A percentile compares a stretch with the other conserved stretches of the same genome.
Conservation (phyloP, 2,329 filamentous ascomycete genomes). For the Trichoderma polysporum region DNA sequence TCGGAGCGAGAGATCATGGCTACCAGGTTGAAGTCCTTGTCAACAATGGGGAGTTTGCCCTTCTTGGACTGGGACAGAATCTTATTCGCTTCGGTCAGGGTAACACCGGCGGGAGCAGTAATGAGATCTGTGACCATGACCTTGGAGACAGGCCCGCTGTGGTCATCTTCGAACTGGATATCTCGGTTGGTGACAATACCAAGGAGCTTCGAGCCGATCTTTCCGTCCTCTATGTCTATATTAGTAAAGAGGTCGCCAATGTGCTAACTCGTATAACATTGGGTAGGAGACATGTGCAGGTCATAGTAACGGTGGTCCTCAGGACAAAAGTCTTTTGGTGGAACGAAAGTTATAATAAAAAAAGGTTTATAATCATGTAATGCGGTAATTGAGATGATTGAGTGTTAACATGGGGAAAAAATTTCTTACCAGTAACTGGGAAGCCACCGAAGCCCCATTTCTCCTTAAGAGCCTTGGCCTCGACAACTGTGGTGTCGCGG, state of each 20-base stretch:
- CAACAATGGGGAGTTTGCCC: conserved; percentile 93
- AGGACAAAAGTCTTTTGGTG: conserved; percentile 90
- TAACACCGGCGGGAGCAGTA: conserved; percentile 81
- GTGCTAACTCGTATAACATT: background rate
- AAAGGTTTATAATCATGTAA: conserved; percentile 76
- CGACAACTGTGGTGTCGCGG: conserved; percentile 81
- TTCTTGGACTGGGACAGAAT: conserved; percentile 96
- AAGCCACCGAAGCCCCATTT: conserved; percentile 99
- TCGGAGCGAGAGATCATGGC: conserved; percentile 94
- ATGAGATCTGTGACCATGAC: conserved; percentile 97
- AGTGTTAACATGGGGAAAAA: conserved; percentile 22
- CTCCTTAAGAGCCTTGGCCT: conserved; percentile 90
- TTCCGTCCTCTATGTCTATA: conserved; percentile 71
- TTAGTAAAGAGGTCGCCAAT: conserved; percentile 21
- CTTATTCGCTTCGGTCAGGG: conserved; percentile 83
- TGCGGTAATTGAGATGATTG: background rate
- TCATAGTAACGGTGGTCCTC: conserved; percentile 61
- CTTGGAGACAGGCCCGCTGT: conserved; percentile 69
- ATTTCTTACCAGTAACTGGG: conserved; percentile 88
- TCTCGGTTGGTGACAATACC: conserved; percentile 98
- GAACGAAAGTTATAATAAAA: conserved; percentile 99
- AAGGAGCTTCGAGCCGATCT: conserved; percentile 90
- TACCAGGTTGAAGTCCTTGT: conserved; percentile 78
- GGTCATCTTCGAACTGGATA: conserved; percentile 89
- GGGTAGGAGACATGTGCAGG: conserved; percentile 25